Base-by-base conservation (phyloP, 2,329 filamentous ascomycete species). In the Aspergillus calidoustus region DNA sequence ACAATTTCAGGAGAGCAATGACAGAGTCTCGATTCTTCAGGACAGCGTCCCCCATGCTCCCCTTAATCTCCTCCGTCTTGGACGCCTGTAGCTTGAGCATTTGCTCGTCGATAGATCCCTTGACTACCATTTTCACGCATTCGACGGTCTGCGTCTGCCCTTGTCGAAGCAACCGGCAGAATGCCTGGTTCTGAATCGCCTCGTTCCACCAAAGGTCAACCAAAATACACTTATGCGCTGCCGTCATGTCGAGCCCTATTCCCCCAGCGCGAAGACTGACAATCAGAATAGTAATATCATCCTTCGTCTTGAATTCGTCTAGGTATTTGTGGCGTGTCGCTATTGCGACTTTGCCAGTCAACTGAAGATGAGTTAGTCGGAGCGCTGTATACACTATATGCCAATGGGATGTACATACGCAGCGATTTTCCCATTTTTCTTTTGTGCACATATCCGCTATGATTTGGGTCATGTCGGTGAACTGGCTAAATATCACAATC, bases 131-230 rank as follows among this genome's bases (percentile, higher is more conserved):
- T 0, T 87, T 81, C 0, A 85, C 81, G 60, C 90, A 82, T 11
- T 85, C 77, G 0, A 88, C 88, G 38, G 85, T 77, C 47, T 88
- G 84, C 0, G 70, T 64, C 64, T 94, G 91, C 0, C 89, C 89
- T 2, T 88, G 86, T 5, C 90, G 82, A 66, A 84, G 85, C 0
- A 91, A 84, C 0, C 90, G 84, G 1, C 81, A 84, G 69, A 86
- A 86, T 1, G 81, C 81, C 72, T 73, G 90, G n/a, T 86, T 77
- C 66, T 92, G 88, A 0, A 81, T 73, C 0, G 82, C 79, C 1
- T 74, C 74, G 60, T 91, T 91, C 86, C 86, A 92, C 84, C 85
- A 88, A 0, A 79, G 74, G 34, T 88, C 85, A 0, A 85, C 55
- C 0, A 84, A 74, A 22, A 88, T 85, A 23, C 86, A 82, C 3